phyloP scores from a whole-genome alignment of 176 grass and related monocot genomes.

The Hsuehochloa calcarea region DNA sequence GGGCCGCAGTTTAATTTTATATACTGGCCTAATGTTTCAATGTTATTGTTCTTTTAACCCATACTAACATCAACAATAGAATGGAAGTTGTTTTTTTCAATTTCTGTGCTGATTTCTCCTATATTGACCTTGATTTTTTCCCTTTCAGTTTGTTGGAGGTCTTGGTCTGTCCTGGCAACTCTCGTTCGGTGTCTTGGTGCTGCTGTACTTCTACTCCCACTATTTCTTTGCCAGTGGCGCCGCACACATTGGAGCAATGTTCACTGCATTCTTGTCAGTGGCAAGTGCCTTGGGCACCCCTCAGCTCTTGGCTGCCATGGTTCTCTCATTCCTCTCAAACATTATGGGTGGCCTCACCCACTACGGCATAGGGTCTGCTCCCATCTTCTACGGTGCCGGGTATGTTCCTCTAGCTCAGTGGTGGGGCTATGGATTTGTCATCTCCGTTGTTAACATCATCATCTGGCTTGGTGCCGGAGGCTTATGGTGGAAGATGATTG shows the following conservation, averaged over 20 bases:
- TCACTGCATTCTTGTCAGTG: constrained; percentile 90
- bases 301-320: constrained; percentile 69
- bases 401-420: constrained; percentile 82
- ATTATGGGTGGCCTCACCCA: constrained; percentile 93
- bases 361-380: constrained; percentile 93
- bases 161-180: constrained; percentile 87
- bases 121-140: constrained; percentile 3
- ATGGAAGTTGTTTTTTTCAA: neutral
- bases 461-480: constrained; percentile 86
- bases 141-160: constrained; percentile 84
- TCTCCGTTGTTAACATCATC: constrained; percentile 82
- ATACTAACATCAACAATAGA: neutral
- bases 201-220: constrained; percentile 98
- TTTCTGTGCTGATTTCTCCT: neutral
- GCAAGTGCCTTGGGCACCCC: constrained; percentile 81
- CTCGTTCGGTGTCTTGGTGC: constrained; percentile 80
- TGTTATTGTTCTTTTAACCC: neutral
- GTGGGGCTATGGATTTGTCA: constrained; percentile 94
- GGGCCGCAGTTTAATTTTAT: neutral
- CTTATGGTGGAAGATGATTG: constrained; percentile 97
- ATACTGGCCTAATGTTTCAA: neutral
- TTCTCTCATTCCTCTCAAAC: constrained; percentile 92
- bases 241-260: constrained; percentile 97
- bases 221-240: constrained; percentile 98
- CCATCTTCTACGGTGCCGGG: constrained; percentile 82